These are phyloP conservation scores for Diatrype stigma DNA, from an alignment of 2,329 filamentous ascomycete genomes.

Conservation along the genomic window DNA sequence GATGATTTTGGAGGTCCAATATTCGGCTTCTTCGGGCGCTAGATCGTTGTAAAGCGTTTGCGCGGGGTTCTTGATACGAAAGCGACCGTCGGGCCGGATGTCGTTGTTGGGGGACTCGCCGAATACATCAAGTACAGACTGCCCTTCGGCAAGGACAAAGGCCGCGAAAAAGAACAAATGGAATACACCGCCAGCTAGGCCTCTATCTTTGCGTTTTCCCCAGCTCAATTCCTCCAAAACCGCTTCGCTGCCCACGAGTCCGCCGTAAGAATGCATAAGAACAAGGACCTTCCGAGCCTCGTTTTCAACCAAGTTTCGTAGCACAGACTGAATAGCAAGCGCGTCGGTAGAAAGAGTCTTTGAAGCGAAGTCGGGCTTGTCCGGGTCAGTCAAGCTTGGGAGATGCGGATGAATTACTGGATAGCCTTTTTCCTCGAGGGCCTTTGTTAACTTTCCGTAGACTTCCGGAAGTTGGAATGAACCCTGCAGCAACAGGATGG, in stretches of 20 bases:
- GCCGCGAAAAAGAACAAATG: constrained; percentile 16
- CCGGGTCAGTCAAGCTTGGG: constrained; percentile 1
- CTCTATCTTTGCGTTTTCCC: constrained; percentile 5
- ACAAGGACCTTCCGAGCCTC: constrained; percentile 13
- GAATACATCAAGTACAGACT: constrained; percentile 10
- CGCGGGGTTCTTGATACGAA: not conserved
- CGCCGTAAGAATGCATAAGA: constrained; percentile 22
- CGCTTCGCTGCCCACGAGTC: constrained; percentile 18
- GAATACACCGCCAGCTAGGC: constrained; percentile 11
- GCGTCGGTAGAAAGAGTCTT: constrained; percentile 4
- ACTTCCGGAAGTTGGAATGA: constrained; percentile 6
- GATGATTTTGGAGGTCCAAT: not conserved
- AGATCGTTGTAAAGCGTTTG: not conserved
- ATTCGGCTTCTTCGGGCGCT: not conserved
- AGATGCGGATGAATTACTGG: constrained; percentile 4
- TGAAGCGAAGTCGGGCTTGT: constrained; percentile 1
- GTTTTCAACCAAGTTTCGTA: constrained; percentile 6
- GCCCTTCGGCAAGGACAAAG: constrained; percentile 14
- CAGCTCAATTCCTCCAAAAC: constrained; percentile 11
- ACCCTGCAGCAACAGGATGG: constrained; percentile 6
- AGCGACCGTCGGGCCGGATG: not conserved
- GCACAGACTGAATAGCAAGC: not conserved
- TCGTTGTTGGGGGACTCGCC: constrained; percentile 3
- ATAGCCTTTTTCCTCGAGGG: not conserved
- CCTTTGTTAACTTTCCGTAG: constrained; percentile 1